These are phyloP conservation scores for Thymus quinquecostatus DNA, from an alignment of 257 asterid genomes.

Conservation along the genomic window DNA sequence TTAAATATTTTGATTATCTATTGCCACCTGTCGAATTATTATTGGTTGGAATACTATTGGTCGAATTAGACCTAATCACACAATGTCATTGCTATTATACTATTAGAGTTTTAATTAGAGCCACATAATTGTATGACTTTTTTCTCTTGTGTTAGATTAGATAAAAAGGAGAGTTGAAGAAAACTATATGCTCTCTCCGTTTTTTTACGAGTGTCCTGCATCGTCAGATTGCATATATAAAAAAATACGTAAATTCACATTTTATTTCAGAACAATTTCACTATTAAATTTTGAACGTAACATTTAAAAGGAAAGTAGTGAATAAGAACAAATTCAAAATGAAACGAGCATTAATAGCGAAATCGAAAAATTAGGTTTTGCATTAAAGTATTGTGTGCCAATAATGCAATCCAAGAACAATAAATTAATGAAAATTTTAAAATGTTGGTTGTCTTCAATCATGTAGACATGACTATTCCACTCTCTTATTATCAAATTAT, in stretches of 20 bases:
- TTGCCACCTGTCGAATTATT: background rate
- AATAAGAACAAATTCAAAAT: too few relatives aligned
- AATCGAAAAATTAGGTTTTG: too few relatives aligned
- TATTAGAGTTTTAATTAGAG: background rate
- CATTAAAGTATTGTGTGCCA: background rate
- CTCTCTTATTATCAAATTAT: background rate
- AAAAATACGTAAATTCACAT: too few relatives aligned
- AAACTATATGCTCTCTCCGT: too few relatives aligned
- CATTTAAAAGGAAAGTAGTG: too few relatives aligned
- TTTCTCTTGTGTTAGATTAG: background rate
- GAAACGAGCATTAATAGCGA: too few relatives aligned
- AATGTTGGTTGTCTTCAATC: conserved; percentile 18
- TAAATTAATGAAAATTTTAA: background rate
- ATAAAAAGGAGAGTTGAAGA: too few relatives aligned
- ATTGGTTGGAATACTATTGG: too few relatives aligned
- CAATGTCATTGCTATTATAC: background rate
- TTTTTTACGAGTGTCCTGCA: too few relatives aligned
- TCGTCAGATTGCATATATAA: too few relatives aligned
- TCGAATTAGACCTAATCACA: background rate
- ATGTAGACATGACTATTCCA: conserved; percentile 30
- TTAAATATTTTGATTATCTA: background rate
- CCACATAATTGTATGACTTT: background rate
- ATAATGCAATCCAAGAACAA: conserved; percentile 7
- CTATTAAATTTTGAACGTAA: too few relatives aligned
- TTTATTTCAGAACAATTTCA: too few relatives aligned